Evolutionary conservation across 805 yeast species (phyloP), one percentile per base, ranked within the genome.

Genomic region (Suhomyces pyralidae): DNA sequence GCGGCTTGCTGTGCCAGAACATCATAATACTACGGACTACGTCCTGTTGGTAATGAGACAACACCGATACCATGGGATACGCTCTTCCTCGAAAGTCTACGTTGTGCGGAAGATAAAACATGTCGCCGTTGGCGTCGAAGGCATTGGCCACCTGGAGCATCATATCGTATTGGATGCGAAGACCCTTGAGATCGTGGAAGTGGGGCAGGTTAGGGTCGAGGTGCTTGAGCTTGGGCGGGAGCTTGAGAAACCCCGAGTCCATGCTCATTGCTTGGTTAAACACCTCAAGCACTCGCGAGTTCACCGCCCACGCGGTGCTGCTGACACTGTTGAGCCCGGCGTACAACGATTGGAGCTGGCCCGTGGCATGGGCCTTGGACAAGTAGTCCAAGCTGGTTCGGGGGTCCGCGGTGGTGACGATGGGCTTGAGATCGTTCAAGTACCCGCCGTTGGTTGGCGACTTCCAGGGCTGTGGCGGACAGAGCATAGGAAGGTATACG

Each of bases 61-160:
- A 55, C 19, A 62, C 42, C 8, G 77, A 68, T 0, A 68, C 71
- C 60, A 67, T 58, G 1, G 80, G 77, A 54, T 76, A 76, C 1
- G 70, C 70, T 20, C 80, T 56, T 5, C 79, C 77, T 45, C 80
- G 59, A 49, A 75, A 76, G 56, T 76, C 80, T 42, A 70, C 54
- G 6, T 59, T 54, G 51, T 75, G 77, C 1, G 79, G 78, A 17
- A 69, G 60, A 51, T 64, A 76, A 10, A 76, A 52, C 20, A 64
- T 58, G 32, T 73, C 77, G 9, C 77, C 78, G 50, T 67, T 66
- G 15, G 54, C 52, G 4, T 59, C 64, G 43, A 63, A 64, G 1
- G 71, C 61, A 7, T 62, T 60, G 2, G 70, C 69, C 3, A 73
- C 40, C 26, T 54, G 45, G 10, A 50, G 54, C 14, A 65, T 50